Conservation (phyloP, 768 basidiomycete genomes). For the Thelephora ganbajun region DNA sequence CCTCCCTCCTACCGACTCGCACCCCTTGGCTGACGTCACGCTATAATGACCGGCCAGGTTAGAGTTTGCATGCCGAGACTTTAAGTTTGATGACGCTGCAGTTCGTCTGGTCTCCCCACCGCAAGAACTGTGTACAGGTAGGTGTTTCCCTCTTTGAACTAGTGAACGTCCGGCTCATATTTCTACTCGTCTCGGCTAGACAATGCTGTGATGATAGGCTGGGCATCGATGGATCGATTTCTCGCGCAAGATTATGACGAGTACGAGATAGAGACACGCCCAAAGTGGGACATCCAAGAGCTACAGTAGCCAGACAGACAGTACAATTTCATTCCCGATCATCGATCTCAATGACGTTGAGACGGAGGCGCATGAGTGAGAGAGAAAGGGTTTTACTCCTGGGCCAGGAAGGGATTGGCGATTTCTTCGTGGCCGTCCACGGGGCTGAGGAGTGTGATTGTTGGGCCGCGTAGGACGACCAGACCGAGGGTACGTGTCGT, state of each 20-base stretch:
- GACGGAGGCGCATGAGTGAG: too few species aligned
- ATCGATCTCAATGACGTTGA: too few species aligned
- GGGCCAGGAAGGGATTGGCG: constrained; percentile 71
- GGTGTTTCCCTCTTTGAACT: constrained; percentile 6
- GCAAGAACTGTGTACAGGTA: constrained; percentile 68
- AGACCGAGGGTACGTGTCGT: constrained; percentile 62
- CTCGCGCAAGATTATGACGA: constrained; percentile 43
- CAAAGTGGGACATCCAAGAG: constrained; percentile 77
- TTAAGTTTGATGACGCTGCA: constrained; percentile 14
- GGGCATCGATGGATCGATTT: constrained; percentile 80
- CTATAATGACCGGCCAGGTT: background rate
- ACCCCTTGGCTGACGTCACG: constrained; percentile 8
- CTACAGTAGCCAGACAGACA: constrained; percentile 3
- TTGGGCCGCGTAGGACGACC: constrained; percentile 85
- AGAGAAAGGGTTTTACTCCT: constrained; percentile 29
- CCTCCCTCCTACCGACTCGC: constrained; percentile 1
- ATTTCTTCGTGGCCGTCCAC: constrained; percentile 94
- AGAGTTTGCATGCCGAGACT: constrained; percentile 19
- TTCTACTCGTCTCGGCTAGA: constrained; percentile 31
- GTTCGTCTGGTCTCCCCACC: constrained; percentile 63
- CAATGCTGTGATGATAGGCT: constrained; percentile 95
- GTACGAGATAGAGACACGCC: constrained; percentile 42
- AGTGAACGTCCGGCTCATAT: background rate
- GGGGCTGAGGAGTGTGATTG: constrained; percentile 86
- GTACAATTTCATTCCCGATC: background rate